Base-by-base conservation (phyloP, 441 rosid genomes). In the Croton laevigatus region DNA sequence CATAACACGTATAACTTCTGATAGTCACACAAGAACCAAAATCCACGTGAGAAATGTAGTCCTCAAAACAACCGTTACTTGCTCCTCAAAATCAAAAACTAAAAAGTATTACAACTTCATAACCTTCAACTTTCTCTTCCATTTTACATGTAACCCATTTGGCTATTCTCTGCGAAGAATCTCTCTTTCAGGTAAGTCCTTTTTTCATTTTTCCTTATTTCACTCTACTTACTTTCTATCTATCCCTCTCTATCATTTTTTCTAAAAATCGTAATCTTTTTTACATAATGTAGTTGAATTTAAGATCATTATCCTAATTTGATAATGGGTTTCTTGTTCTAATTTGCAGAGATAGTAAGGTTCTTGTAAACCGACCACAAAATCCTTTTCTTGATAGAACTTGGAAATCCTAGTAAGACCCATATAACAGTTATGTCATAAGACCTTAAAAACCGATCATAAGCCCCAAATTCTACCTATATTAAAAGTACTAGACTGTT, bases 331-430 rank as follows among this genome's bases (percentile, higher is more conserved):
- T 11, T 42, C 55, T 49, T 6, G 17, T 49, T 49, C 14, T 0
- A 14, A 14, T 17, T 17, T 61, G 75, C 80, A 77, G 80, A 71
- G 59, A 23, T 45, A 44, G 44, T 44, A 14, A n/a, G 6, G 60
- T 19, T 65, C 65, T 49, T 65, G 44, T 17, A 59, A 49, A 13
- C 37, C 49, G 20, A 34, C 34, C 27, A 3, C 44, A 36, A 53
- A 65, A 23, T 57, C 45, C 60, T 27, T 70, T 51, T 51, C 49
- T 38, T 40, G 20, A 40, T 36, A 12, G 62, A 20, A 48, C 8
- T 63, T 54, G 23, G 55, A 52, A 64, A 16, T 19, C 63, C 40
- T 7, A 37, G 48, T n/a, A 57, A 32, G 7, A 45, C 34, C 42
- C 57, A 27, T 34, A 20, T 48, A 16, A 20, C 19, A 20, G 37